Base-by-base conservation (phyloP, 176 grass and related monocot genomes). In the Pontederia crassipes region DNA sequence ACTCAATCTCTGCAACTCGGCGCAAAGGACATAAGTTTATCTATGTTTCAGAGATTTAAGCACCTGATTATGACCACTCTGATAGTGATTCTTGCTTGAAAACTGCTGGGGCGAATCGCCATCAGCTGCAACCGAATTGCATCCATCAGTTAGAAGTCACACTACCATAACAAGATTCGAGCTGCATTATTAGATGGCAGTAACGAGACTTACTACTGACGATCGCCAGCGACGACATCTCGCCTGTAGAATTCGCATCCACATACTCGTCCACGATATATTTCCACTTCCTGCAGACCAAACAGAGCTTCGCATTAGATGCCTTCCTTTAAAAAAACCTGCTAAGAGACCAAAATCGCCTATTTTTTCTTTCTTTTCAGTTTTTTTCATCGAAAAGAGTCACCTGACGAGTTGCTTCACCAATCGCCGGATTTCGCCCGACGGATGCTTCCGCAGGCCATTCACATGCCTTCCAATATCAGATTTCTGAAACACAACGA, bases 321-420 rank as follows among this genome's bases (percentile, higher is more conserved):
- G 32, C 32, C 3, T 40, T 40, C 4, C 32, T 40, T 40, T 7
- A 7, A 40, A 40, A 40, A 40, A 40, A 40, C 32, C 6, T 40
- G 2, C 32, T 40, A 12, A 54, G 11, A 1, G n/a, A 7, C 4
- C 9, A 17, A 8, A 54, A 54, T 54, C 51, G 0, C 5, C 12
- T 15, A 4, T 54, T 16, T 16, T 54, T 54, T 3, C 0, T 14
- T 12, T 54, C 14, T 17, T 54, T 2, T 52, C 14, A 24, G 49
- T 52, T 52, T 16, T 54, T 54, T 54, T 54, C 11, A 6, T 54
- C 51, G 4, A 12, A 6, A 1, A 54, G 12, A 48, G 49, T 79
- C 64, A 95, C 89, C 84, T 88, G 49, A 95, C 69, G 8, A 88
- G 79, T 46, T 71, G 78, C 75, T 82, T 88, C 59, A 77, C 84